These are phyloP conservation scores for Isabelozyma rhagii DNA, from an alignment of 805 yeast species.

Conservation along the genomic window DNA sequence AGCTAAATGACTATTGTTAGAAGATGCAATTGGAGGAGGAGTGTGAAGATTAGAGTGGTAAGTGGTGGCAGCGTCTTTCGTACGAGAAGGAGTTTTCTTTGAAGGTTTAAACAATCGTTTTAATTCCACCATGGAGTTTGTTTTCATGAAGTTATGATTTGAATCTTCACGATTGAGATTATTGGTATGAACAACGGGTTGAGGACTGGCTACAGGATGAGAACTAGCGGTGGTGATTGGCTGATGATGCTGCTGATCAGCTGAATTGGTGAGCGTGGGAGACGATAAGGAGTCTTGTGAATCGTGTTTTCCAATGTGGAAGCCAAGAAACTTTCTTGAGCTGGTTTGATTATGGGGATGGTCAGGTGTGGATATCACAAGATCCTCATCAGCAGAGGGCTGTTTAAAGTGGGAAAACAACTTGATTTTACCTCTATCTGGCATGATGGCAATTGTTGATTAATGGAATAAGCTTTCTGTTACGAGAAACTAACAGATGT, in stretches of 20 bases:
- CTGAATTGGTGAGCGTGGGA: slow-evolving; percentile 33
- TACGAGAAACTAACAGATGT: too few species aligned
- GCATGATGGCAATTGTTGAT: slow-evolving; percentile 20
- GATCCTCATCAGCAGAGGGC: slow-evolving; percentile 18
- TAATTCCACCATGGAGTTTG: slow-evolving; percentile 64
- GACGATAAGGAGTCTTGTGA: slow-evolving; percentile 32
- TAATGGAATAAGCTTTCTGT: too few species aligned
- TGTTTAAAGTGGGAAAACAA: slow-evolving; percentile 38
- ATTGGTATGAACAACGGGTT: neutral
- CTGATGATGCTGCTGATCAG: slow-evolving; percentile 17
- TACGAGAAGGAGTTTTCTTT: slow-evolving; percentile 23
- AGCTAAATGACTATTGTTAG: neutral
- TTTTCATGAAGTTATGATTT: slow-evolving; percentile 29
- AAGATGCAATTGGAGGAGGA: slow-evolving; percentile 25
- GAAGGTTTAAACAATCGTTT: slow-evolving; percentile 69
- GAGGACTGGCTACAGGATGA: slow-evolving; percentile 1
- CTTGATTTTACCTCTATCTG: slow-evolving; percentile 43
- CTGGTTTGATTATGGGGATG: slow-evolving; percentile 13
- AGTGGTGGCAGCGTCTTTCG: slow-evolving; percentile 9
- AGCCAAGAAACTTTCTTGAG: slow-evolving; percentile 33
- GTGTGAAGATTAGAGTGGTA: slow-evolving; percentile 24
- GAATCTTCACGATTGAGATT: slow-evolving; percentile 18
- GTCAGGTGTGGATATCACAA: slow-evolving; percentile 30
- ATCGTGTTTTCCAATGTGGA: slow-evolving; percentile 40
- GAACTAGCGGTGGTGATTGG: slow-evolving; percentile 3